These are phyloP conservation scores for Vararia minispora DNA, from an alignment of 768 basidiomycete genomes.

Conservation along the genomic window DNA sequence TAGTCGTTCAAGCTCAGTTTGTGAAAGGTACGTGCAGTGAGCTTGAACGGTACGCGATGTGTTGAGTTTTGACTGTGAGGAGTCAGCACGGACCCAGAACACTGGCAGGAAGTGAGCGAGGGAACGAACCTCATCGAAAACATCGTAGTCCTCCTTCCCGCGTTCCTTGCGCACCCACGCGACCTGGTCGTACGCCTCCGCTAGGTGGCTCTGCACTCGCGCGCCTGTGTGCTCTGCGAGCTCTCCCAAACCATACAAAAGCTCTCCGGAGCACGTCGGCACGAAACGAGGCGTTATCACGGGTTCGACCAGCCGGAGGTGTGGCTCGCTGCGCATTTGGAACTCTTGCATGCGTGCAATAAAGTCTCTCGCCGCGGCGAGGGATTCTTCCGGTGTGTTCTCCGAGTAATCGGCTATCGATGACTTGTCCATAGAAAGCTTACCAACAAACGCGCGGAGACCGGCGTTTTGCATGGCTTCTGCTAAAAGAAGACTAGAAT, in stretches of 20 bases:
- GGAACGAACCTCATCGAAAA: conserved; percentile 53
- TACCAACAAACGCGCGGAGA: conserved; percentile 76
- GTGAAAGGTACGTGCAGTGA: conserved; percentile 76
- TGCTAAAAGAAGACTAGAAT: conserved; percentile 63
- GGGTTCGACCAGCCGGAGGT: conserved; percentile 55
- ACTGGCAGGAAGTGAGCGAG: not conserved
- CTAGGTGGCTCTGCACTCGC: conserved; percentile 71
- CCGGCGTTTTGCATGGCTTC: conserved; percentile 60
- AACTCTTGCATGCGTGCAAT: conserved; percentile 36
- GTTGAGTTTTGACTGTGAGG: conserved; percentile 43
- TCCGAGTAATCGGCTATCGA: conserved; percentile 65
- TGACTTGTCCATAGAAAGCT: conserved; percentile 83
- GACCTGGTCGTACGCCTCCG: conserved; percentile 69
- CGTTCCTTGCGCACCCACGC: conserved; percentile 56
- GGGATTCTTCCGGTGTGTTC: conserved; percentile 35
- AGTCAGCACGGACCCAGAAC: not conserved
- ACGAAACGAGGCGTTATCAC: conserved; percentile 86
- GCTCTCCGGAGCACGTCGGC: conserved; percentile 71
- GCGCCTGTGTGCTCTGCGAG: conserved; percentile 36
- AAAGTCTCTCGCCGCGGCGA: conserved; percentile 44
- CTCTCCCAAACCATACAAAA: conserved; percentile 51
- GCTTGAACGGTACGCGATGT: conserved; percentile 66
- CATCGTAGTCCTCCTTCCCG: conserved; percentile 56
- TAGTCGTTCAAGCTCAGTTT: conserved; percentile 39
- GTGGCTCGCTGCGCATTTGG: conserved; percentile 27